A percentile compares a stretch with the other conserved stretches of the same genome.
Conservation (phyloP, 768 basidiomycete species). For the Steccherinum ochraceum region DNA sequence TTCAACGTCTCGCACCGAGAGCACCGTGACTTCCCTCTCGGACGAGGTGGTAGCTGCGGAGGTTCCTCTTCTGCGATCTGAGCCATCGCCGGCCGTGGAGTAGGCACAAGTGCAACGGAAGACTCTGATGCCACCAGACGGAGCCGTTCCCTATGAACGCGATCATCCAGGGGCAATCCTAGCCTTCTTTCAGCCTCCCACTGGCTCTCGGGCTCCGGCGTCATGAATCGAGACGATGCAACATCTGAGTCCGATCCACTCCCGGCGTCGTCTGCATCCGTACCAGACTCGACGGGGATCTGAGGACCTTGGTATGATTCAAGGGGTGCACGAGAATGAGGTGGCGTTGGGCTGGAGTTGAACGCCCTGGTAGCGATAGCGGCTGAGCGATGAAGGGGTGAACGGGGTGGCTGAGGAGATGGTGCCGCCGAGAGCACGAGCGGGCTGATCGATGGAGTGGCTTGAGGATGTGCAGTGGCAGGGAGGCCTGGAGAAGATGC, state of each 20-base stretch:
- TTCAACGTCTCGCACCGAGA: background rate
- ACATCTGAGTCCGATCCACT: conserved; percentile 41
- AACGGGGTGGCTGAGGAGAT: background rate
- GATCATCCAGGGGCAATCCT: conserved; percentile 36
- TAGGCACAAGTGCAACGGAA: background rate
- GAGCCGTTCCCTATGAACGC: conserved; percentile 25
- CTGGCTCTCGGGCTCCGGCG: conserved; percentile 27
- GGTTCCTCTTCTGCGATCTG: background rate
- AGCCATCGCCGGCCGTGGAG: background rate
- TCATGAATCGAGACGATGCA: background rate
- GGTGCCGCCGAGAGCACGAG: conserved; percentile 9
- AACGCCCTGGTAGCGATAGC: background rate
- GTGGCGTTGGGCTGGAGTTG: background rate
- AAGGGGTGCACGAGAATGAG: conserved; percentile 1
- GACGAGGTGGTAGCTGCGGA: background rate
- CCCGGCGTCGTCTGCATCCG: background rate
- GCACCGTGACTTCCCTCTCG: background rate
- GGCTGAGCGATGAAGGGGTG: background rate
- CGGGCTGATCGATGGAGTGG: conserved; percentile 9
- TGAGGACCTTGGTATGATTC: background rate
- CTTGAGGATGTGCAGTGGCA: background rate
- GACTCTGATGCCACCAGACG: conserved; percentile 4
- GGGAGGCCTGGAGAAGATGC: background rate
- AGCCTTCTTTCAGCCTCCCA: conserved; percentile 40
- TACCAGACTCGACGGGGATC: background rate